phyloP scores from a whole-genome alignment of 2,329 filamentous ascomycete species.

The Colletotrichum spaethianum region DNA sequence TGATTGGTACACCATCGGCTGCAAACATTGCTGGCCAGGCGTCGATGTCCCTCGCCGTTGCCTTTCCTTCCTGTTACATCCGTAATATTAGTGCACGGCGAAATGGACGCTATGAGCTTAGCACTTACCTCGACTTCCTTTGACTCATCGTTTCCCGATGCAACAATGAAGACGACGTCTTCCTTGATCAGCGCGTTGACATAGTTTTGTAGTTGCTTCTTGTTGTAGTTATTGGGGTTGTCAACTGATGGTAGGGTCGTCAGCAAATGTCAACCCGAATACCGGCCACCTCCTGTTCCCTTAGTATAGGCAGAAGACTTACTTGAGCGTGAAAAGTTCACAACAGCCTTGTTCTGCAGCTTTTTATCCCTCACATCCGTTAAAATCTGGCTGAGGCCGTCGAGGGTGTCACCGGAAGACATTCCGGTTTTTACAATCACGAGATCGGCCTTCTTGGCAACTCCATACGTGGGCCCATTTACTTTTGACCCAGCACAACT shows the following conservation, averaged over 20 bases:
- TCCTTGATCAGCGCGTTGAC: background rate
- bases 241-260: too few species aligned
- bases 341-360: background rate
- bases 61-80: background rate
- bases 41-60: background rate
- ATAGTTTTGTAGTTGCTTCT: background rate
- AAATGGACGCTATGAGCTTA: too few species aligned
- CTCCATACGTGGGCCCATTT: constrained; percentile 11
- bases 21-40: background rate
- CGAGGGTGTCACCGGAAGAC: background rate
- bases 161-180: background rate
- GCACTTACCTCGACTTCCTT: background rate
- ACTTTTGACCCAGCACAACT: constrained; percentile 6
- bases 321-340: background rate
- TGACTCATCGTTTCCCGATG: background rate
- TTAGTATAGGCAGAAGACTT: too few species aligned
- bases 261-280: too few species aligned
- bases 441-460: background rate
- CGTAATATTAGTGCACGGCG: too few species aligned
- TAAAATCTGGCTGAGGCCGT: background rate
- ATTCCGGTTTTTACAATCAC: background rate
- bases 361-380: background rate
- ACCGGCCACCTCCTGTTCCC: too few species aligned
- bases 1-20: background rate
- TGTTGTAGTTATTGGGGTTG: too few species aligned